A percentile compares a stretch with the other conserved stretches of the same genome.
These are phyloP conservation scores for Dianthus caryophyllus DNA, from an alignment of 148 eudicot species.

Conservation along the genomic window DNA sequence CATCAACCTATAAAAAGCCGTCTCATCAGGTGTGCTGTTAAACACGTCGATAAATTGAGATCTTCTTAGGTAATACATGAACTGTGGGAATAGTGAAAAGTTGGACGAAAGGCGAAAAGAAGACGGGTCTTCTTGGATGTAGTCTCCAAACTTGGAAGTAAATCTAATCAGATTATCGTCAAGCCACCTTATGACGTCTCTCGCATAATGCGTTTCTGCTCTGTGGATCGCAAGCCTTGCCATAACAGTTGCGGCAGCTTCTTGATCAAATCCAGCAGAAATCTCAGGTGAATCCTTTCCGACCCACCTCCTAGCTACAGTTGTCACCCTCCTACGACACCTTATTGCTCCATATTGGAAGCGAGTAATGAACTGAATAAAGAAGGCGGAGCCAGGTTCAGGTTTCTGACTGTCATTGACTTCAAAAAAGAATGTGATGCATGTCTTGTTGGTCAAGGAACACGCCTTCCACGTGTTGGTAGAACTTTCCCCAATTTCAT, in stretches of 20 bases:
- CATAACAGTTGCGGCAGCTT: slow-evolving; percentile 85
- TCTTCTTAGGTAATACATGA: slow-evolving; percentile 84
- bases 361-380: slow-evolving; percentile 83
- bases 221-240: slow-evolving; percentile 71
- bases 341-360: slow-evolving; percentile 62
- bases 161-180: slow-evolving; percentile 67
- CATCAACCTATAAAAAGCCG: slow-evolving; percentile 82
- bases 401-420: slow-evolving; percentile 50
- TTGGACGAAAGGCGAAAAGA: slow-evolving; percentile 84
- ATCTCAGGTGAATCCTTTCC: slow-evolving; percentile 65
- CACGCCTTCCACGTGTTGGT: slow-evolving; percentile 79
- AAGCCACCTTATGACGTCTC: slow-evolving; percentile 83
- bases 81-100: slow-evolving; percentile 86
- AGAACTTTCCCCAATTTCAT: slow-evolving; percentile 73
- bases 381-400: slow-evolving; percentile 87
- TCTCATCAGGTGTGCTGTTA: slow-evolving; percentile 91
- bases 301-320: slow-evolving; percentile 96
- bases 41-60: slow-evolving; percentile 91
- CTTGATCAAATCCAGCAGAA: slow-evolving; percentile 88
- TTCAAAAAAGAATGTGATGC: slow-evolving; percentile 85
- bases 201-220: slow-evolving; percentile 49
- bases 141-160: slow-evolving; percentile 80
- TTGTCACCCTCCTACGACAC: slow-evolving; percentile 74
- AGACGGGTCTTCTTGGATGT: slow-evolving; percentile 77
- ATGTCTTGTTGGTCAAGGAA: slow-evolving; percentile 64